A percentile compares a stretch with the other conserved stretches of the same genome.
Evolutionary conservation across 148 eudicot genomes (phyloP).

Genomic region (Camellia japonica): DNA sequence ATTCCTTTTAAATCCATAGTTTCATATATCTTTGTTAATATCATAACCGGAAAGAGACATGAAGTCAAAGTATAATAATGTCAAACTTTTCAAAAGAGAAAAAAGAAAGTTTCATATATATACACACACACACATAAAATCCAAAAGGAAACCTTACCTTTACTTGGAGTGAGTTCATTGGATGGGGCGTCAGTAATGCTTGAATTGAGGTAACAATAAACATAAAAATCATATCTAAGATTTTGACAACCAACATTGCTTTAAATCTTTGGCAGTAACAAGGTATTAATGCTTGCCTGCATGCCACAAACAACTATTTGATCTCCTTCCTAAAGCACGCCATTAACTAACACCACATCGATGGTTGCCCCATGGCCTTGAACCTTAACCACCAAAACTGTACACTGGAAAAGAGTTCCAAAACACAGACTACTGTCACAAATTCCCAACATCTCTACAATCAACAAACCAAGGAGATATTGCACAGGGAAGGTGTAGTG

Average conservation of each 20-base stretch:
- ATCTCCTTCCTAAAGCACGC: slow-evolving; percentile 90
- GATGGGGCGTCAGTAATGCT: slow-evolving; percentile 90
- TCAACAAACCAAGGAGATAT: too few relatives aligned
- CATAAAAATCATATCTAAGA: slow-evolving; percentile 9
- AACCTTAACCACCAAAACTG: slow-evolving; percentile 91
- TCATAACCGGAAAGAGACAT: background rate
- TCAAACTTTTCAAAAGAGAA: background rate
- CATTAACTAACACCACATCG: slow-evolving; percentile 85
- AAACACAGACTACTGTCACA: background rate
- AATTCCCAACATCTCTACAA: too few relatives aligned
- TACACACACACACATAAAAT: too few relatives aligned
- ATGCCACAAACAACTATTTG: slow-evolving; percentile 85
- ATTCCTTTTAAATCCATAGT: background rate
- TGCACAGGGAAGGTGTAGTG: too few relatives aligned
- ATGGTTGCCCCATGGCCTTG: slow-evolving; percentile 93
- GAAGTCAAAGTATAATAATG: background rate
- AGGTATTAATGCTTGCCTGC: slow-evolving; percentile 50
- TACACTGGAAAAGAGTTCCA: slow-evolving; percentile 53
- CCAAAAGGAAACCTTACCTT: slow-evolving; percentile 44
- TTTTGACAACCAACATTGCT: slow-evolving; percentile 4
- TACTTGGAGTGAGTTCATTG: slow-evolving; percentile 91
- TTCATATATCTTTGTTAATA: too few relatives aligned
- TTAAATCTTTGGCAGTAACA: background rate
- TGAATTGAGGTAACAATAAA: slow-evolving; percentile 72
- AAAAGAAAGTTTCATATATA: background rate